A percentile compares a stretch with the other conserved stretches of the same genome.
These are phyloP conservation scores for Miscanthus lutarioriparius DNA, from an alignment of 176 grass and related monocot genomes.

Conservation along the genomic window DNA sequence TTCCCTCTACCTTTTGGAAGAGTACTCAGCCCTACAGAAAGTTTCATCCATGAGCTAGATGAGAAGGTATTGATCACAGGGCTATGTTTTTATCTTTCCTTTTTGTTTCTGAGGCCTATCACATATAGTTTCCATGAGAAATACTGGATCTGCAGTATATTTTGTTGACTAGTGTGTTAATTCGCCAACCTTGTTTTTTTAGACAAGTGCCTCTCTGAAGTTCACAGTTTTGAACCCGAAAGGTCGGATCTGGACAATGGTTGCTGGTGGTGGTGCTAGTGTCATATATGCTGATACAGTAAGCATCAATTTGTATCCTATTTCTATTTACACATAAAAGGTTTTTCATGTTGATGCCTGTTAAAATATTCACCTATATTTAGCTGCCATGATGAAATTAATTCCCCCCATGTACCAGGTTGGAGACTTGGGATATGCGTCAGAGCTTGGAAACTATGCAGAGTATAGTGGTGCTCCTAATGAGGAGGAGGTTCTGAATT, in stretches of 20 bases:
- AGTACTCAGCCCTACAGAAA: constrained; percentile 75
- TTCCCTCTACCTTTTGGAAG: constrained; percentile 89
- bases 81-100: background rate
- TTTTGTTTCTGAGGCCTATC: background rate
- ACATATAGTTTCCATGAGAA: background rate
- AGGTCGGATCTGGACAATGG: constrained; percentile 95
- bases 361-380: background rate
- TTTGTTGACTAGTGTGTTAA: background rate
- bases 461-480: constrained; percentile 96
- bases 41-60: constrained; percentile 87
- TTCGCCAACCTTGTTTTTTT: constrained; percentile 16
- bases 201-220: constrained; percentile 92
- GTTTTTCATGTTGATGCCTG: background rate
- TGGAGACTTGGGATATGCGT: constrained; percentile 87
- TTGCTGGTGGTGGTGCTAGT: constrained; percentile 94
- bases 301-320: constrained; percentile 21
- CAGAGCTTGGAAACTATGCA: constrained; percentile 87
- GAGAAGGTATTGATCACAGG: constrained; percentile 59
- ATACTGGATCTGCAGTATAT: background rate
- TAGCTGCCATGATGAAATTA: background rate
- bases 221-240: constrained; percentile 91
- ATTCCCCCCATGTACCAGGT: constrained; percentile 48
- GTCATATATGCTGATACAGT: constrained; percentile 98
- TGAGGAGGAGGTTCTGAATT: constrained; percentile 89
- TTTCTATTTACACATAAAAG: constrained; percentile 1